Conservation (phyloP, 352 stramenopile genomes). For the Pythium sukuiense region DNA sequence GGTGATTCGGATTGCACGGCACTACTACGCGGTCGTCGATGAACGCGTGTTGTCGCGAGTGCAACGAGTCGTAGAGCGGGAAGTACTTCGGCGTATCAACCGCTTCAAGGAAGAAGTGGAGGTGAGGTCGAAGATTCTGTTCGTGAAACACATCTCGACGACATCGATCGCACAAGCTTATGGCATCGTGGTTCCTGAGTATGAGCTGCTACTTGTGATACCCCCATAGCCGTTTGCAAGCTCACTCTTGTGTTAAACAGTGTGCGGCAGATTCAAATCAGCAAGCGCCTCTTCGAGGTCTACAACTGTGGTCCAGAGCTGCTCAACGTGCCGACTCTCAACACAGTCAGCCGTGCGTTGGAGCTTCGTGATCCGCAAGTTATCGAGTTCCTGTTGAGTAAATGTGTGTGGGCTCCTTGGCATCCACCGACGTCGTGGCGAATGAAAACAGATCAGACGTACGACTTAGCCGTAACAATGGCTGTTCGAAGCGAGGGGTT, state of each 20-base stretch:
- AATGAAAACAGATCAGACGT: conserved; percentile 66
- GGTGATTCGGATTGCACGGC: conserved; percentile 36
- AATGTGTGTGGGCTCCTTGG: conserved; percentile 48
- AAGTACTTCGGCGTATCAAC: conserved; percentile 45
- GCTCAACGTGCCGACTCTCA: conserved; percentile 27
- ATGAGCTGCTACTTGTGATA: conserved; percentile 12
- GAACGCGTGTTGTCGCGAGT: conserved; percentile 51
- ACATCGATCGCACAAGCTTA: conserved; percentile 56
- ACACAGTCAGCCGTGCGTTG: conserved; percentile 24
- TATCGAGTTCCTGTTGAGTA: conserved; percentile 29
- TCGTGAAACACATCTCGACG: conserved; percentile 66
- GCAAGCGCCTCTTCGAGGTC: conserved; percentile 40
- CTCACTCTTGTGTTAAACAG: conserved; percentile 21
- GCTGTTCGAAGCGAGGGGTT: conserved; percentile 46
- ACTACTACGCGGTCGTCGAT: conserved; percentile 54
- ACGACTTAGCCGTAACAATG: conserved; percentile 55
- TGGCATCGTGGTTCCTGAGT: conserved; percentile 51
- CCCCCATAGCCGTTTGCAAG: no score
- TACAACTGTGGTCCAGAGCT: conserved; percentile 36
- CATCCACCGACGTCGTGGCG: conserved; percentile 59
- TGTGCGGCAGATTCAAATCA: conserved; percentile 49
- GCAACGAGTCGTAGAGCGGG: conserved; percentile 48
- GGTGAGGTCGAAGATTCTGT: conserved; percentile 55
- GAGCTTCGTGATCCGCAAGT: conserved; percentile 28
- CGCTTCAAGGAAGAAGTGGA: conserved; percentile 50